Conservation (phyloP, 163 green algal genomes). For the Prototheca cutis region DNA sequence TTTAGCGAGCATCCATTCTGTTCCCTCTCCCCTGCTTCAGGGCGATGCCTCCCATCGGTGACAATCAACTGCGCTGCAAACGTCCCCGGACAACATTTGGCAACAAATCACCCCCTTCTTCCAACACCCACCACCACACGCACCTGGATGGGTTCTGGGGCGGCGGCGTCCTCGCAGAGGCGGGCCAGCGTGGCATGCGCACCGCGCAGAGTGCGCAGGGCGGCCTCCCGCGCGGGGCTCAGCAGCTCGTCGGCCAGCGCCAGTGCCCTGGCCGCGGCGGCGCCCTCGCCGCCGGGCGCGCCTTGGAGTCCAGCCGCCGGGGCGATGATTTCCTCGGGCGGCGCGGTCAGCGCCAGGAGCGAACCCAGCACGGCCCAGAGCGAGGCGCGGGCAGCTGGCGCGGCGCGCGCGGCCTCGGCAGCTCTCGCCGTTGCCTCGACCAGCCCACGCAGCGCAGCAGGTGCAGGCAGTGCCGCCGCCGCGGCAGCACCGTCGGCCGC, state of each 20-base stretch:
- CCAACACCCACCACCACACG: no score
- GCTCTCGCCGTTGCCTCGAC: background rate
- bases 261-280: background rate
- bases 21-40: no score
- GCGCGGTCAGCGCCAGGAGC: constrained; percentile 49
- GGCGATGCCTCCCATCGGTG: no score
- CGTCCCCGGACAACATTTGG: no score
- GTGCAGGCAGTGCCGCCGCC: background rate
- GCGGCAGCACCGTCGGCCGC: background rate
- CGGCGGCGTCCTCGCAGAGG: constrained; percentile 20
- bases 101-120: no score
- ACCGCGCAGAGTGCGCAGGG: constrained; percentile 25
- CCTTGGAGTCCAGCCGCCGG: constrained; percentile 39
- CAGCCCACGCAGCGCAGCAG: background rate
- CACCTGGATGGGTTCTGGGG: background rate
- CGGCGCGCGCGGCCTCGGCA: background rate
- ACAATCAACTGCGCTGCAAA: no score
- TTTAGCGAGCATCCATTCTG: no score
- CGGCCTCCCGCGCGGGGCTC: constrained; percentile 44
- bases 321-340: constrained; percentile 33
- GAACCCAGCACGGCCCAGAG: constrained; percentile 39
- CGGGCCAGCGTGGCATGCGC: constrained; percentile 23
- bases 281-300: constrained; percentile 31
- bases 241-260: background rate
- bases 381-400: background rate